These are phyloP conservation scores for Eucalyptus polybractea DNA, from an alignment of 345 rosid genomes.

Conservation along the genomic window DNA sequence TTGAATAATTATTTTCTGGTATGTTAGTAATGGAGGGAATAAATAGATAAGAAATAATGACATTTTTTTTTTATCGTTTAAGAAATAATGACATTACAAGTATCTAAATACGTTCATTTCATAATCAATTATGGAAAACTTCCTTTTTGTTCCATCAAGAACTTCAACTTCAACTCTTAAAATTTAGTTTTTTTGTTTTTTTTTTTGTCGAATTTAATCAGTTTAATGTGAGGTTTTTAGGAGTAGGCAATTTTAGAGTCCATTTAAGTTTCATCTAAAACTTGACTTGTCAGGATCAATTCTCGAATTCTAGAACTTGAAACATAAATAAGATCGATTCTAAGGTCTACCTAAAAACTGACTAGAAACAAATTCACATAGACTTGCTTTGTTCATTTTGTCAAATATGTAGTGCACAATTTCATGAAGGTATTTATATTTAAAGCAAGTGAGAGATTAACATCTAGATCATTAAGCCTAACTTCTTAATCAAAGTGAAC, in stretches of 20 bases:
- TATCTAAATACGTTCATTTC: background rate
- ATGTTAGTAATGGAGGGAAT: background rate
- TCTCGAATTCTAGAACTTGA: background rate
- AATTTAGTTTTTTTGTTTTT: background rate
- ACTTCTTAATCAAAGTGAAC: background rate
- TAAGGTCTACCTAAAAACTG: background rate
- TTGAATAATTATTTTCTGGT: rapidly evolving
- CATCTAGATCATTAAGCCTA: background rate
- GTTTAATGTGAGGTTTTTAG: background rate
- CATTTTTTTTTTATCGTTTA: too few species aligned
- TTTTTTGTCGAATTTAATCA: rapidly evolving
- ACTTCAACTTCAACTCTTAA: background rate
- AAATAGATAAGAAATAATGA: background rate
- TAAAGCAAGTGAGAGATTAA: background rate
- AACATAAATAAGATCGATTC: background rate
- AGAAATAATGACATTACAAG: background rate
- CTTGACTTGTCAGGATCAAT: rapidly evolving
- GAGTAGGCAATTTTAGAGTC: rapidly evolving
- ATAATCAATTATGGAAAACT: background rate
- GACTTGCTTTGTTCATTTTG: background rate
- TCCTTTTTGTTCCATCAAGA: background rate
- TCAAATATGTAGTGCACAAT: background rate
- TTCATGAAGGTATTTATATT: background rate
- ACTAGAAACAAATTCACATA: background rate
- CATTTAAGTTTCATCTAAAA: rapidly evolving